Conservation (phyloP, 768 basidiomycete genomes). For the Xerocomellus chrysenteron region DNA sequence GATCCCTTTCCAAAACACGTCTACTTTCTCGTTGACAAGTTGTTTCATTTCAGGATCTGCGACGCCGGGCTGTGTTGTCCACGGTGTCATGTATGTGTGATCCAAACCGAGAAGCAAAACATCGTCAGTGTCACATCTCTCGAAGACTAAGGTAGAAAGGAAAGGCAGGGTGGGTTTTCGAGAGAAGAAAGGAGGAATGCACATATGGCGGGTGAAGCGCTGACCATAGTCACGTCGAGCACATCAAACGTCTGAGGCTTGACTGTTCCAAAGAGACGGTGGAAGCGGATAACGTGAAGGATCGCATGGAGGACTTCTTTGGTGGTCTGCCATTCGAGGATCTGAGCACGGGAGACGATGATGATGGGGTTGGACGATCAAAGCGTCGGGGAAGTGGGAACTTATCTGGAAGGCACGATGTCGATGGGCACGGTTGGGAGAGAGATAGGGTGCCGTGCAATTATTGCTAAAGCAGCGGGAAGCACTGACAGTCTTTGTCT, state of each 20-base stretch:
- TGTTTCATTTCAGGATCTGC: slow-evolving; percentile 69
- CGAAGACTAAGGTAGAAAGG: neutral
- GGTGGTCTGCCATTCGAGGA: slow-evolving; percentile 67
- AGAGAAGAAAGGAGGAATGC: too few species aligned
- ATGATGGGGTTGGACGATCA: neutral
- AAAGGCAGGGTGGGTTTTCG: neutral
- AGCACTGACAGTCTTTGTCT: too few species aligned
- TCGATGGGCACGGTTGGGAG: slow-evolving; percentile 32
- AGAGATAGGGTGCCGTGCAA: neutral
- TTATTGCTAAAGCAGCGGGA: neutral
- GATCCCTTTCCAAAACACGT: slow-evolving; percentile 74
- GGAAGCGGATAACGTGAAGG: slow-evolving; percentile 82
- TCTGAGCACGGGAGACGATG: slow-evolving; percentile 38
- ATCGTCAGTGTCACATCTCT: neutral
- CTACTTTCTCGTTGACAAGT: slow-evolving; percentile 74
- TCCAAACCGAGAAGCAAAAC: neutral
- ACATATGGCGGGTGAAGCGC: slow-evolving; percentile 15
- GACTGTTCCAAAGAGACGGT: slow-evolving; percentile 77
- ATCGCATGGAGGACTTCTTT: slow-evolving; percentile 75
- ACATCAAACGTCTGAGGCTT: slow-evolving; percentile 78
- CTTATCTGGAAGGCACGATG: slow-evolving; percentile 14
- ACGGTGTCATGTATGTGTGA: neutral
- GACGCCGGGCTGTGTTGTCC: slow-evolving; percentile 62
- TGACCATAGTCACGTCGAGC: slow-evolving; percentile 80
- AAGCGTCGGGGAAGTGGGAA: neutral